A percentile compares a stretch with the other conserved stretches of the same genome.
These are phyloP conservation scores for Macaranga tanarius DNA, from an alignment of 441 rosid species.

Conservation along the genomic window DNA sequence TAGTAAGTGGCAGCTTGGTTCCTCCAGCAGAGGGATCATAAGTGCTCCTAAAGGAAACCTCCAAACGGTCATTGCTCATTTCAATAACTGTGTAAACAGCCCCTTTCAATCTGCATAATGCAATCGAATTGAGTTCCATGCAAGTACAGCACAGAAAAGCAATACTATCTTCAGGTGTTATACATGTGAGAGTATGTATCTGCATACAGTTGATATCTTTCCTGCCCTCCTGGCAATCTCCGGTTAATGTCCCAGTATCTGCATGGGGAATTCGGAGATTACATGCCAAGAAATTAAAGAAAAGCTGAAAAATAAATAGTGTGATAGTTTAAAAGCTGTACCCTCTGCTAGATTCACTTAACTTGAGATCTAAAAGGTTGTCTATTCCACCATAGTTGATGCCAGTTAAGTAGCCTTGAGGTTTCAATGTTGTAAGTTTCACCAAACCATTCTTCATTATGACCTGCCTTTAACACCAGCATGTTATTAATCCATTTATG, in stretches of 20 bases:
- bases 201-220: conserved; percentile 33
- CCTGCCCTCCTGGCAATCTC: conserved; percentile 34
- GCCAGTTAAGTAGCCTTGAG: too few species aligned
- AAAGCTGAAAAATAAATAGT: not conserved
- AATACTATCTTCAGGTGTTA: not conserved
- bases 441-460: conserved; percentile 25
- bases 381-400: conserved; percentile 10
- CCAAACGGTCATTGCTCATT: conserved; percentile 28
- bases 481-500: not conserved
- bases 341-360: conserved; percentile 28
- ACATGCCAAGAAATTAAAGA: not conserved
- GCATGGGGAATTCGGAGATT: conserved; percentile 11
- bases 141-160: not conserved
- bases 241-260: conserved; percentile 47
- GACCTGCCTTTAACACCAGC: conserved; percentile 26
- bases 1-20: conserved; percentile 33
- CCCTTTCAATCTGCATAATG: conserved; percentile 31
- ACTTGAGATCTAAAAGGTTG: conserved; percentile 37
- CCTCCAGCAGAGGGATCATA: conserved; percentile 28
- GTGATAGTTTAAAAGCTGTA: conserved; percentile 16
- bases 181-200: not conserved
- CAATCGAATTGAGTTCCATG: not conserved
- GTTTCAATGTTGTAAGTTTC: too few species aligned
- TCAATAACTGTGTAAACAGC: conserved; percentile 27
- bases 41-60: conserved; percentile 42